Evolutionary conservation across 208 protist species (phyloP).

Genomic region (Leptomonas seymouri): DNA sequence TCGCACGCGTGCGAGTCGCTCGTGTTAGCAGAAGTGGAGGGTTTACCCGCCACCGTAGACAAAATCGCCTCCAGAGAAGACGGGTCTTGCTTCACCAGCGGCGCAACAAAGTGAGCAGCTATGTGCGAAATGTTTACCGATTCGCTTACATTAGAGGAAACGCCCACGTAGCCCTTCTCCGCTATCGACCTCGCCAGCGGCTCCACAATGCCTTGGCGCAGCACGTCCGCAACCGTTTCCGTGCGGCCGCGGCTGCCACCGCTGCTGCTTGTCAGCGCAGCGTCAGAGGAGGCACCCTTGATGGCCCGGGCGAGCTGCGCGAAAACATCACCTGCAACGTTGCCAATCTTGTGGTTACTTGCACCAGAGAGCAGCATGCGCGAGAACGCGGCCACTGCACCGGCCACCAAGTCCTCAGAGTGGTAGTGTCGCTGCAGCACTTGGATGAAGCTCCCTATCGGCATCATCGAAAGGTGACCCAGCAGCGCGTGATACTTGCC

Average conservation of each 20-base stretch:
- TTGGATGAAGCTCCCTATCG: constrained; percentile 47
- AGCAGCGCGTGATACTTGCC: constrained; percentile 90
- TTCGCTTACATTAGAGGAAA: constrained; percentile 52
- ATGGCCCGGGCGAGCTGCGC: constrained; percentile 41
- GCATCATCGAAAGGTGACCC: constrained; percentile 57
- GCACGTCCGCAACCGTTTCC: constrained; percentile 17
- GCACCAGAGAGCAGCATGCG: constrained; percentile 59
- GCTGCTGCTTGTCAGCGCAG: background rate
- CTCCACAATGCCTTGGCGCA: constrained; percentile 50
- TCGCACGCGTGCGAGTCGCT: constrained; percentile 12
- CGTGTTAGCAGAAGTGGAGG: background rate
- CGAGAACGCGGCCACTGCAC: constrained; percentile 39
- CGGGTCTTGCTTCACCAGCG: constrained; percentile 59
- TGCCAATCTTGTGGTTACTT: constrained; percentile 86
- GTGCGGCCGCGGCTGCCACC: background rate
- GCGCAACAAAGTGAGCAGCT: constrained; percentile 77
- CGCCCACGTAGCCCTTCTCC: constrained; percentile 43
- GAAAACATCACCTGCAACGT: constrained; percentile 81
- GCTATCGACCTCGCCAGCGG: constrained; percentile 61
- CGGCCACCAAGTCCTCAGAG: background rate
- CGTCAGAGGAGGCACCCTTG: background rate
- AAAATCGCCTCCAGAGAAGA: constrained; percentile 32
- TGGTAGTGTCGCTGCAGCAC: constrained; percentile 40
- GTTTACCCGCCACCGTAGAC: constrained; percentile 13
- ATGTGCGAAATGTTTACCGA: constrained; percentile 67